Evolutionary conservation across 345 rosid genomes (phyloP).

Genomic region (Populus euphratica): DNA sequence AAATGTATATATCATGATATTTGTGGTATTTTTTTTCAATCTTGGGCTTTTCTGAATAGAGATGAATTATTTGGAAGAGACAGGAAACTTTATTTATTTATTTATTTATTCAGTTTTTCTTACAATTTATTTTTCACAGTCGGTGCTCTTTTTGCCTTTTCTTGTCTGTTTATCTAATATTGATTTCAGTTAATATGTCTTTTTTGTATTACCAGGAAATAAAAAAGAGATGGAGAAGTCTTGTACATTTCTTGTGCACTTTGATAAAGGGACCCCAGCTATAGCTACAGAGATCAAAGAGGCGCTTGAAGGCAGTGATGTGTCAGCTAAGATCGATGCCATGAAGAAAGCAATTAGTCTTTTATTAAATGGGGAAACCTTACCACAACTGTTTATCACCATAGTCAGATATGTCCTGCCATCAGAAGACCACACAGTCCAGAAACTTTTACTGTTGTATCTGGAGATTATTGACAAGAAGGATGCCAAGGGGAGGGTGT

Average conservation of each 20-base stretch:
- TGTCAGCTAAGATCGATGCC: constrained; percentile 62
- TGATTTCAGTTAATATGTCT: background rate
- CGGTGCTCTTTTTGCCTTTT: too few relatives aligned
- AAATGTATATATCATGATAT: background rate
- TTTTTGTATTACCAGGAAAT: constrained; percentile 5
- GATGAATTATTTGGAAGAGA: background rate
- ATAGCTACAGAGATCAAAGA: constrained; percentile 88
- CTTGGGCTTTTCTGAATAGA: background rate
- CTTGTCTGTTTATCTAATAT: background rate
- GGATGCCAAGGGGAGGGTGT: constrained; percentile 66
- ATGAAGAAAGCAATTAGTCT: constrained; percentile 92
- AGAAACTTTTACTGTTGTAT: constrained; percentile 78
- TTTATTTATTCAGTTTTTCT: background rate
- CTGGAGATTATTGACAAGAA: constrained; percentile 88
- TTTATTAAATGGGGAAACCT: constrained; percentile 80
- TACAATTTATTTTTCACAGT: background rate
- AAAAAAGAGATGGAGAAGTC: constrained; percentile 74
- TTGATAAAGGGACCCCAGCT: constrained; percentile 84
- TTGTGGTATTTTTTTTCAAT: background rate
- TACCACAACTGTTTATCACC: constrained; percentile 92
- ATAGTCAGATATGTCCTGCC: constrained; percentile 90
- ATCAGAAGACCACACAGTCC: constrained; percentile 88
- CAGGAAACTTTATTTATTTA: background rate
- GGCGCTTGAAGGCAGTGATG: constrained; percentile 84
- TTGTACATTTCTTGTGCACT: constrained; percentile 66